Percentiles rank a stretch among this genome's conserved stretches.
These are phyloP conservation scores for Penicillium thymicola DNA, from an alignment of 2,329 filamentous ascomycete species.

Conservation along the genomic window DNA sequence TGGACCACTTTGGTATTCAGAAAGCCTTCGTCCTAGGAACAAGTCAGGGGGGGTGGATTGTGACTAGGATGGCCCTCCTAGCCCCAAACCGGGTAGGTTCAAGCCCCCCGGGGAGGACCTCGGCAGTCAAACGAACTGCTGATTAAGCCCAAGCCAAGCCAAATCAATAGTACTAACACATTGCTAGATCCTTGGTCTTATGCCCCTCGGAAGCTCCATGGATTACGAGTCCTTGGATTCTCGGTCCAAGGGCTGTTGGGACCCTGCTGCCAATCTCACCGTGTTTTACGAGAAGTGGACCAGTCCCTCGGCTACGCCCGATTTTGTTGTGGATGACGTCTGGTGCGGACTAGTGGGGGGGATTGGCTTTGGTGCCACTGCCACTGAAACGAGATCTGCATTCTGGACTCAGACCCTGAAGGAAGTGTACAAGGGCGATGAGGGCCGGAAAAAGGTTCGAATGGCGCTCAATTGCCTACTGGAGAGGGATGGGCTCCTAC, in stretches of 20 bases:
- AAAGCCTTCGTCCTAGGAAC: slow-evolving; percentile 45
- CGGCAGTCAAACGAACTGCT: neutral
- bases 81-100: neutral
- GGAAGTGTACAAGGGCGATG: slow-evolving; percentile 49
- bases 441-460: slow-evolving; percentile 45
- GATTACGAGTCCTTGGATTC: slow-evolving; percentile 48
- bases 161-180: neutral
- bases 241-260: slow-evolving; percentile 49
- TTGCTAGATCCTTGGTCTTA: slow-evolving; percentile 47
- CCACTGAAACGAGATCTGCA: slow-evolving; percentile 33
- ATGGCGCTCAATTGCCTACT: slow-evolving; percentile 51
- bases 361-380: slow-evolving; percentile 46
- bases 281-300: slow-evolving; percentile 42
- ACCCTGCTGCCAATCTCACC: slow-evolving; percentile 35
- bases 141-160: neutral
- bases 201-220: slow-evolving; percentile 52
- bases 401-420: slow-evolving; percentile 47
- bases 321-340: slow-evolving; percentile 41
- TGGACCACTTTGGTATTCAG: slow-evolving; percentile 48
- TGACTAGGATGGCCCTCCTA: neutral
- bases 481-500: slow-evolving; percentile 49
- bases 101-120: neutral
- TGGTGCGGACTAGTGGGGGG: slow-evolving; percentile 48
- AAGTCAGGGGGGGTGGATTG: neutral
- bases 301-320: slow-evolving; percentile 36